Conservation (phyloP, 1,284 basidiomycete genomes). For the Sanguinoderma infundibulare region DNA sequence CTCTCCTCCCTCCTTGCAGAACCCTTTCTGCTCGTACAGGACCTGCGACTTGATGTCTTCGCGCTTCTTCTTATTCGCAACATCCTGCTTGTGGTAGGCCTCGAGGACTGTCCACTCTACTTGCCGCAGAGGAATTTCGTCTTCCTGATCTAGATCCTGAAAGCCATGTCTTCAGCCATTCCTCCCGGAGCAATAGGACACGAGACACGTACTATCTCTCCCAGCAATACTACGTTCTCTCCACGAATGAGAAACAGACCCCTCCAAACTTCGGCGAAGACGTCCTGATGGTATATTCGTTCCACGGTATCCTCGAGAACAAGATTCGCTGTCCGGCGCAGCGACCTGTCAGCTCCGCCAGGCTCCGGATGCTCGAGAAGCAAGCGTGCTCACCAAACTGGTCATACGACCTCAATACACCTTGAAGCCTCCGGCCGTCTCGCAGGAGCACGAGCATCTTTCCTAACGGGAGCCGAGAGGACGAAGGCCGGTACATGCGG, state of each 20-base stretch:
- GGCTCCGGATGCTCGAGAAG: background rate
- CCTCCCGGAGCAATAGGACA: background rate
- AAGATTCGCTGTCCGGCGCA: constrained; percentile 79
- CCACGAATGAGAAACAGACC: constrained; percentile 95
- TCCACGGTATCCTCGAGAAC: constrained; percentile 91
- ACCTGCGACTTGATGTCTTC: constrained; percentile 79
- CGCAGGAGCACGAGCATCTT: constrained; percentile 98
- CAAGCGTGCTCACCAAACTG: constrained; percentile 84
- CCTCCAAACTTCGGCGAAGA: constrained; percentile 83
- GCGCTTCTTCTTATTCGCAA: constrained; percentile 66
- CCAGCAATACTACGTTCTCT: constrained; percentile 97
- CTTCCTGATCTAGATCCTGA: constrained; percentile 93
- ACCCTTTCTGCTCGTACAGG: constrained; percentile 79
- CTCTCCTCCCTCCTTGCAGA: constrained; percentile 88
- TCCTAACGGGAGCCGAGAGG: constrained; percentile 57
- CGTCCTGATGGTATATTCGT: constrained; percentile 81
- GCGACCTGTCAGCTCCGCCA: background rate
- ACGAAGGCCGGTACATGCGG: constrained; percentile 6
- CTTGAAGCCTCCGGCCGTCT: constrained; percentile 96
- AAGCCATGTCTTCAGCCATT: background rate
- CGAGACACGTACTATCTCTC: constrained; percentile 85
- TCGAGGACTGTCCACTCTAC: constrained; percentile 76
- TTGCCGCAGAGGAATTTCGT: constrained; percentile 81
- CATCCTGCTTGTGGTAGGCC: constrained; percentile 74
- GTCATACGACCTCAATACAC: constrained; percentile 96